Evolutionary conservation across 2,329 filamentous ascomycete genomes (phyloP), one percentile per base, ranked within the genome.

Genomic region (Claviceps sp.): DNA sequence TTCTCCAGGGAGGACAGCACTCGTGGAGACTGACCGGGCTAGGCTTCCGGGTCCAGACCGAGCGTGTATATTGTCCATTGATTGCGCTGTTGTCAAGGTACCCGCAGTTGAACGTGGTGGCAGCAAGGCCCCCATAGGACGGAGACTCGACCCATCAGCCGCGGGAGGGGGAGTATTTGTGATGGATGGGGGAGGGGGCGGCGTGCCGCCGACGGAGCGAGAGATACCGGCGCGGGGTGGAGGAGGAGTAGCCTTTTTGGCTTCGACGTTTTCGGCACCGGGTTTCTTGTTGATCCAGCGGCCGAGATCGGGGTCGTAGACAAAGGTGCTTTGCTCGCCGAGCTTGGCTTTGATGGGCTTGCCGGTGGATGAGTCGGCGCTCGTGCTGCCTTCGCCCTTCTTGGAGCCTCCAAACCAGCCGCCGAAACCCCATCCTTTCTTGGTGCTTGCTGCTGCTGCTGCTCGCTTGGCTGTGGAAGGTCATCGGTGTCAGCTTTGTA

Each of bases 281-380:
- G 81, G 81, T 65, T 95, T 96, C 74, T 96, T 96, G 73, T 98
- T 97, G 65, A 98, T 77, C 94, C 94, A 98, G 65, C 93, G 89
- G 73, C 95, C 94, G 50, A 95, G 78, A n/a, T 96, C 87, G 2
- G 89, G 86, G 63, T 98, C 93, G 62, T 93, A 98, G 59, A 91
- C 85, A 67, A 98, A 96, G 46, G 83, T 88, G 66, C 82, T 95
- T 63, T 93, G 82, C 67, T 98, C 94, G 55, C 91, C 94, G 8
- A 98, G 78, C 63, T 98, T 98, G 56, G 94, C 93, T 60, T 81
- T 82, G 65, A 96, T 87, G n/a, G 90, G 72, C 62, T 84, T 84
- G 63, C 75, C 76, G 4, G 73, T 65, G n/a, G 68, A 65, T 7
- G 69, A 60, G 26, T 68, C 69, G 26, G 68, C 69, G n/a, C 70